Base-by-base conservation (phyloP, 495 filamentous ascomycete genomes). In the Lophiotrema nucula region DNA sequence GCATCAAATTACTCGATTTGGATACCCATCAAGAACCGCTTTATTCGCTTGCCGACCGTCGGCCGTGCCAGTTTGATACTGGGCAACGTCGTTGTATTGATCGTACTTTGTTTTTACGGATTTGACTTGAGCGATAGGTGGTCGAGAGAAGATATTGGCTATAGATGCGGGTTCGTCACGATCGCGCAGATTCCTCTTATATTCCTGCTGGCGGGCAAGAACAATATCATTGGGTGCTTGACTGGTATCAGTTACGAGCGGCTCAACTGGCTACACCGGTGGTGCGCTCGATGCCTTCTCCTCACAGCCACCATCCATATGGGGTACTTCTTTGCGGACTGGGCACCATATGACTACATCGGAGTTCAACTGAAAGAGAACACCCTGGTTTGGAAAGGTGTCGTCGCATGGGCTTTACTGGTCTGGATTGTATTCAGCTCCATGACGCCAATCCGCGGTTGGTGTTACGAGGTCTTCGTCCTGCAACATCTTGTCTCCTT, bases 241-340 rank as follows among this genome's bases (percentile, higher is more conserved):
- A 77, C 79, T 5, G 90, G 88, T 3, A 81, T 79, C 28, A 84
- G 83, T 51, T 83, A 93, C 56, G 86, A 90, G 71, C 76, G 85
- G 15, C 69, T 95, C 45, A 92, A 92, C 64, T 92, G 88, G 89
- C 78, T 90, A 48, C 90, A 95, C 66, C 78, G 89, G 53, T 92
- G 90, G 88, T 80, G 84, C 12, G 80, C 86, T 1, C 81, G 90
- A 16, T 88, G 82, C 31, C 76, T 93, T 64, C 84, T 90, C 50
- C 69, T 92, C 16, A 90, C 86, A 0, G 81, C 81, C 0, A 86
- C 87, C 1, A 78, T 92, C 5, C 90, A 95, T 64, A 81, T 88
- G 59, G 82, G 77, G 28, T 85, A 87, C 64, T 93, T 87, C 71
- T 84, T 86, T 56, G 70, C 76, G 12, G 78, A 82, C 35, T 95